Base-by-base conservation (phyloP, 2,329 filamentous ascomycete species). In the Didymella segeticola region DNA sequence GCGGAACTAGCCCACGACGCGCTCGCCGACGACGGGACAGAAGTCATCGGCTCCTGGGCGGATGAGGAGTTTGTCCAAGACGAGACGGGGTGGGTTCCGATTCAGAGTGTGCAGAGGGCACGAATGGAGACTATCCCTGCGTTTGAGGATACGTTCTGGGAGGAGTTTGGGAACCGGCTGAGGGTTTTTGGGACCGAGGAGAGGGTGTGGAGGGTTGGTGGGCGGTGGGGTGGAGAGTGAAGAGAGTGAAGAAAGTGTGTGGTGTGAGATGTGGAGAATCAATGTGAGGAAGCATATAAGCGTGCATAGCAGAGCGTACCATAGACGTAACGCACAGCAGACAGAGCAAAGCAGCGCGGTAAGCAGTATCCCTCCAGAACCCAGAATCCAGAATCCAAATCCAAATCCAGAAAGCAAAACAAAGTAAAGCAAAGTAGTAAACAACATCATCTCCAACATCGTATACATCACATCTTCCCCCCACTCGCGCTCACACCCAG, bases 131-230 rank as follows among this genome's bases (percentile, higher is more conserved):
- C 82, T 38, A 82, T 88, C 56, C 84, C 85, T 7, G 33, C 2
- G 1, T 48, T 53, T 14, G 67, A 82, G 52, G 75, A 76, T 1
- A 70, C 75, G 14, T 86, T 87, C 63, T 88, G 85, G 85, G 63
- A 71, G 4, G 68, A 79, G 9, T 86, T 86, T 66, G 82, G 82
- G 1, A 87, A 87, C 60, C 83, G 79, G 58, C 66, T 87, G 49
- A 75, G 85, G 31, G 80, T 86, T 1, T 87, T 86, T 72, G 85
- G 84, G 2, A 86, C 84, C 0, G 64, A 78, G 39, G 84, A 88
- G 67, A 77, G 57, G 9, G 62, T 71, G 4, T 50, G 71, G 22
- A 63, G 58, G 34, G 61, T 72, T n/a, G 5, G 0, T 71, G 68
- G 69, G 23, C 23, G 20, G 14, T 17, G n/a, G n/a, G n/a, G n/a